A percentile compares a stretch with the other conserved stretches of the same genome.
Conservation (phyloP, 2,329 filamentous ascomycete species). For the Alternaria angustiovoidea region DNA sequence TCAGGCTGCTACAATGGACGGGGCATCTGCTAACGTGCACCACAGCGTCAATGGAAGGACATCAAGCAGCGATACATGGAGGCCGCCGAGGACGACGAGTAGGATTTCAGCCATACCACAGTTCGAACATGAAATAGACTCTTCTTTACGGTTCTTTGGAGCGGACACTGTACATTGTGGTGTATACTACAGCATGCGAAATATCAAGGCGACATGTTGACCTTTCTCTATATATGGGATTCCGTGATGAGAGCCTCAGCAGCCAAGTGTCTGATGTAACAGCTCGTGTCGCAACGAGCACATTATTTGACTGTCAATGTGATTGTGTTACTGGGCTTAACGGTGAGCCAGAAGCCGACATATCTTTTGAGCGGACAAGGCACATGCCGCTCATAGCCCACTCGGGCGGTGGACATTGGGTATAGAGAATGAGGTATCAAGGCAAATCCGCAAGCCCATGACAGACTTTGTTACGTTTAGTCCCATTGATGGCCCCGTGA, state of each 20-base stretch:
- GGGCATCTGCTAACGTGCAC: conserved; percentile 27
- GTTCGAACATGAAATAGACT: conserved; percentile 29
- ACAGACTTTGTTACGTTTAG: background rate
- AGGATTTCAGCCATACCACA: conserved; percentile 22
- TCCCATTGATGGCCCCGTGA: background rate
- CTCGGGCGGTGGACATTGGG: background rate
- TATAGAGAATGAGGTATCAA: background rate
- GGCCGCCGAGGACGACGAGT: conserved; percentile 69
- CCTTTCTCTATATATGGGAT: background rate
- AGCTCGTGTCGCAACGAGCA: background rate
- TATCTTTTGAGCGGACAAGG: background rate
- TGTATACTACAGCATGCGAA: conserved; percentile 47
- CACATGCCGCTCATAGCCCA: background rate
- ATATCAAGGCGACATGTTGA: conserved; percentile 31
- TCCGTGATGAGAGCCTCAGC: background rate
- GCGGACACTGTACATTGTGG: conserved; percentile 43
- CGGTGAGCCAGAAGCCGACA: background rate
- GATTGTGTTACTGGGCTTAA: background rate
- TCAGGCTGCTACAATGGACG: conserved; percentile 2
- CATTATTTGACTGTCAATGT: background rate
- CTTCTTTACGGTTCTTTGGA: conserved; percentile 25
- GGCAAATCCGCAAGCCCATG: background rate
- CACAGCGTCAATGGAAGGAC: conserved; percentile 99
- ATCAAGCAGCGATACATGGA: conserved; percentile 89
- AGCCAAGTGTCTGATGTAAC: background rate